These are phyloP conservation scores for Pisolithus sp. DNA, from an alignment of 768 basidiomycete species.

Conservation along the genomic window DNA sequence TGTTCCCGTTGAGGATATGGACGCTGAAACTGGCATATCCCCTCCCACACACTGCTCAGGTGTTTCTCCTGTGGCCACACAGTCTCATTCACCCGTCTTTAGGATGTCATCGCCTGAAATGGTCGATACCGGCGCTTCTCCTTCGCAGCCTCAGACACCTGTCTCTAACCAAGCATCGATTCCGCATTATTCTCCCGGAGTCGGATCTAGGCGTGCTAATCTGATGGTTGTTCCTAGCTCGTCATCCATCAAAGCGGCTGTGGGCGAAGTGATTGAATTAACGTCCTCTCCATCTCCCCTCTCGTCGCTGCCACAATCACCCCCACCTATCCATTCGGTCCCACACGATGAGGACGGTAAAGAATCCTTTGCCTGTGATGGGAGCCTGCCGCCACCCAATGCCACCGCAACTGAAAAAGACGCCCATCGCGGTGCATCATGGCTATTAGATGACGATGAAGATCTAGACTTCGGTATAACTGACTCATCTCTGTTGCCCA, in stretches of 20 bases:
- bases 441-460: constrained; percentile 65
- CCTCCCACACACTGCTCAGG: neutral
- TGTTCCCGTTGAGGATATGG: constrained; percentile 53
- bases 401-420: neutral
- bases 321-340: neutral
- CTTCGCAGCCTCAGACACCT: neutral
- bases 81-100: neutral
- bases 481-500: constrained; percentile 40
- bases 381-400: neutral
- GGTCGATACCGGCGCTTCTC: neutral
- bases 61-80: constrained; percentile 3
- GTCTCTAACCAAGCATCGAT: neutral
- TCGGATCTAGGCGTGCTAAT: neutral
- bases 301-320: constrained; percentile 11
- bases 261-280: constrained; percentile 26
- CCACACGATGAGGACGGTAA: constrained; percentile 8
- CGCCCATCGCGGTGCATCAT: constrained; percentile 44
- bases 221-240: neutral
- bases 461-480: constrained; percentile 46
- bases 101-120: neutral
- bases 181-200: neutral
- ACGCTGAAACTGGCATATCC: constrained; percentile 41
- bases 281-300: constrained; percentile 25
- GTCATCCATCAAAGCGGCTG: constrained; percentile 20
- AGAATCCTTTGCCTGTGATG: constrained; percentile 4